These are phyloP conservation scores for Cladobotryum protrusum DNA, from an alignment of 2,329 filamentous ascomycete species.

Conservation along the genomic window DNA sequence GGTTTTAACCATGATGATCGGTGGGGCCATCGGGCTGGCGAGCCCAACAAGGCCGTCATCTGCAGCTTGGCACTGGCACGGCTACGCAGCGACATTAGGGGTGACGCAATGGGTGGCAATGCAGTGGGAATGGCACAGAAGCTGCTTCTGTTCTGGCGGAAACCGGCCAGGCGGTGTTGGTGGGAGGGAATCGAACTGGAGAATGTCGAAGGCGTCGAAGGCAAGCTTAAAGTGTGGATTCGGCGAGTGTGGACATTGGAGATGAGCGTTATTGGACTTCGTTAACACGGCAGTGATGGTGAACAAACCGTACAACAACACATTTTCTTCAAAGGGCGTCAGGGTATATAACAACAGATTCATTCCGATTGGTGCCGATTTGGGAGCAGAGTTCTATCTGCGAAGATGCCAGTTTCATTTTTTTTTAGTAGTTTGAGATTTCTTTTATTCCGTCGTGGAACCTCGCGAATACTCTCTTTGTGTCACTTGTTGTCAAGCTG, in stretches of 20 bases:
- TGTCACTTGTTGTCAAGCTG: not conserved
- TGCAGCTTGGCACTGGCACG: slow-evolving; percentile 92
- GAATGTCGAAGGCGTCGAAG: slow-evolving; percentile 82
- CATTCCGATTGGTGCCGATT: slow-evolving; percentile 8
- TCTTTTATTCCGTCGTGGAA: not conserved
- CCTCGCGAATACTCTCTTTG: not conserved
- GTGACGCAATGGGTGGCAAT: slow-evolving; percentile 66
- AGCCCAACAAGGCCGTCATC: slow-evolving; percentile 97
- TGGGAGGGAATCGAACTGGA: slow-evolving; percentile 96
- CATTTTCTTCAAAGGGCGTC: slow-evolving; percentile 9
- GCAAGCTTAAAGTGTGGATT: slow-evolving; percentile 96
- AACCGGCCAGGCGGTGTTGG: slow-evolving; percentile 94
- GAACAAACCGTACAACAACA: not conserved
- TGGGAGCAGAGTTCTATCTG: slow-evolving; percentile 7
- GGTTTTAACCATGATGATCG: slow-evolving; percentile 93
- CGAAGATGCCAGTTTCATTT: slow-evolving; percentile 7
- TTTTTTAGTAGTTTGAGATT: slow-evolving; percentile 5
- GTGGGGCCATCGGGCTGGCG: slow-evolving; percentile 95
- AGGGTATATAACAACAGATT: slow-evolving; percentile 12
- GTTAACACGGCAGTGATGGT: slow-evolving; percentile 38
- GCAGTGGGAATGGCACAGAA: slow-evolving; percentile 98
- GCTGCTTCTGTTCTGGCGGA: slow-evolving; percentile 93
- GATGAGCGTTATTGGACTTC: slow-evolving; percentile 89
- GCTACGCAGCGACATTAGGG: slow-evolving; percentile 85
- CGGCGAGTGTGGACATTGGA: slow-evolving; percentile 96